A percentile compares a stretch with the other conserved stretches of the same genome.
Evolutionary conservation across 257 asterid genomes (phyloP).

Genomic region (Gynochthodes officinalis): DNA sequence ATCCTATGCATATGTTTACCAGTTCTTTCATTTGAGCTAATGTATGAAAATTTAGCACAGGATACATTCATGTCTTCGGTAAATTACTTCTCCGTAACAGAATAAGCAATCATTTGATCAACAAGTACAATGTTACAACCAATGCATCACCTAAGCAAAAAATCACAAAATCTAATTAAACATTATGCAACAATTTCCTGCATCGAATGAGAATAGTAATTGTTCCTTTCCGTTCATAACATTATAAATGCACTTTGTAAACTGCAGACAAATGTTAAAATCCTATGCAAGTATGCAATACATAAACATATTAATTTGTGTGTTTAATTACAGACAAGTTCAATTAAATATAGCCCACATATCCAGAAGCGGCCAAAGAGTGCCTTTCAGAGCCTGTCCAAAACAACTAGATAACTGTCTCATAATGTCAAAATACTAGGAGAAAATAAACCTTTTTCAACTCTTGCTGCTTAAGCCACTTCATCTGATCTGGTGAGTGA

Average conservation of each 20-base stretch:
- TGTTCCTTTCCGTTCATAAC: too few relatives aligned
- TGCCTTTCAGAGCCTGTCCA: too few relatives aligned
- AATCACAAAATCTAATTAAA: neutral
- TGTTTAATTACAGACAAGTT: neutral
- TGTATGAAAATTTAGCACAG: neutral
- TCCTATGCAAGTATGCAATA: too few relatives aligned
- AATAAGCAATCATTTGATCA: neutral
- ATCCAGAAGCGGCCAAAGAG: neutral
- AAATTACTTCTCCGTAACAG: neutral
- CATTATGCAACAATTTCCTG: neutral
- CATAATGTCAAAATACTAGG: neutral
- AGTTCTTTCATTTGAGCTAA: neutral
- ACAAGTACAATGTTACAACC: neutral
- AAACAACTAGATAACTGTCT: neutral
- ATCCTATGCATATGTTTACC: neutral
- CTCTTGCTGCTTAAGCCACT: conserved; percentile 29
- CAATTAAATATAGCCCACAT: neutral
- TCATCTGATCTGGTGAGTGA: conserved; percentile 33
- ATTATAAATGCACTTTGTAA: neutral
- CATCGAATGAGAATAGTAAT: neutral
- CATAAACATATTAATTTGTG: neutral
- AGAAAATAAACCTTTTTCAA: conserved; percentile 38
- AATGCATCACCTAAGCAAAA: neutral
- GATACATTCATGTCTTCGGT: neutral
- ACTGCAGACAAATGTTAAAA: neutral